Conservation (phyloP, 495 filamentous ascomycete genomes). For the Amorphotheca resinae region DNA sequence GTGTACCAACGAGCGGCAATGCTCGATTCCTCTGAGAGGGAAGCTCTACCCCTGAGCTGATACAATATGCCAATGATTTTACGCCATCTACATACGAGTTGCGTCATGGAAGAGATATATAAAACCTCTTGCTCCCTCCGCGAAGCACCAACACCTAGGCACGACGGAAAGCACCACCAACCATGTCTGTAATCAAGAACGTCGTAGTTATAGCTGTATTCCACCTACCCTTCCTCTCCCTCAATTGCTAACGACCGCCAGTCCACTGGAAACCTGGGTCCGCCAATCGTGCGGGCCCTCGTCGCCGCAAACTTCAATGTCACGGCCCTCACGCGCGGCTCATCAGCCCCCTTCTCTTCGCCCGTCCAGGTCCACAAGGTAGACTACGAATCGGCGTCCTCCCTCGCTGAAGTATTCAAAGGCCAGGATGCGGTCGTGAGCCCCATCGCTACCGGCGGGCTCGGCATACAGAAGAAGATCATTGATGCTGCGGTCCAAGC, state of each 20-base stretch:
- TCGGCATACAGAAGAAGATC: conserved; percentile 33
- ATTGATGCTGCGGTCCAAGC: conserved; percentile 49
- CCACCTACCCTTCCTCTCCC: neutral
- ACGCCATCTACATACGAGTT: too few species aligned
- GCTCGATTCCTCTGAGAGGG: too few species aligned
- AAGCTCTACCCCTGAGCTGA: too few species aligned
- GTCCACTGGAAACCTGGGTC: conserved; percentile 47
- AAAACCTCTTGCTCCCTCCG: too few species aligned
- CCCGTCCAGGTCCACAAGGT: conserved; percentile 30
- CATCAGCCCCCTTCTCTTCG: conserved; percentile 24
- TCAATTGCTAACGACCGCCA: conserved; percentile 18
- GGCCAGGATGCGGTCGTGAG: conserved; percentile 50
- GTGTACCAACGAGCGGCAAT: too few species aligned
- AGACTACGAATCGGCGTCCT: conserved; percentile 30
- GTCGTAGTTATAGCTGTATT: conserved; percentile 38
- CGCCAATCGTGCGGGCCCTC: conserved; percentile 36
- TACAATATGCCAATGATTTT: too few species aligned
- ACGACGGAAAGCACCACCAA: too few species aligned
- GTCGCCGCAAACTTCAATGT: conserved; percentile 38
- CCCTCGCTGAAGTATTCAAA: conserved; percentile 29
- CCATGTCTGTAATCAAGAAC: conserved; percentile 26
- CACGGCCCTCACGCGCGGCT: conserved; percentile 42
- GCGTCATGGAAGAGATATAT: too few species aligned
- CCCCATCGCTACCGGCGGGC: conserved; percentile 32
- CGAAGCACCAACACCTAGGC: too few species aligned